These are phyloP conservation scores for Eucommia ulmoides DNA, from an alignment of 257 asterid genomes.

Conservation along the genomic window DNA sequence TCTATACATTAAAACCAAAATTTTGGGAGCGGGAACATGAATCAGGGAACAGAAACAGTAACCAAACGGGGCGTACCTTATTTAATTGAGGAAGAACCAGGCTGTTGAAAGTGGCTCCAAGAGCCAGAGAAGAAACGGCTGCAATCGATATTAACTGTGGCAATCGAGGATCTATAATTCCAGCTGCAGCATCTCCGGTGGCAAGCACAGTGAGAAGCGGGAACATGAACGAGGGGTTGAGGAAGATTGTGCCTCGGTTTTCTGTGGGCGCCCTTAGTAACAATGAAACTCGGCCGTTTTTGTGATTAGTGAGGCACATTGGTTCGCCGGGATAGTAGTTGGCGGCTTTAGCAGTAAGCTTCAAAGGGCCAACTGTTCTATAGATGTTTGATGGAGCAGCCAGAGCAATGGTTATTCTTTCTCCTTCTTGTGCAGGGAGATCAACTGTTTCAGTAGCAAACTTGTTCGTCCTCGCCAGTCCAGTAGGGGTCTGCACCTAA, in stretches of 20 bases:
- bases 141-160: conserved; percentile 68
- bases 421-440: conserved; percentile 92
- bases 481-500: conserved; percentile 88
- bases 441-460: conserved; percentile 96
- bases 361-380: conserved; percentile 69
- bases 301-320: conserved; percentile 76
- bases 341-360: conserved; percentile 67
- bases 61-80: conserved; percentile 50
- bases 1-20: too few species aligned
- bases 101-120: conserved; percentile 56
- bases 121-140: conserved; percentile 58
- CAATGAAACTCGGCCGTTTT: conserved; percentile 74
- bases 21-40: too few species aligned
- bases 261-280: conserved; percentile 71
- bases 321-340: conserved; percentile 89
- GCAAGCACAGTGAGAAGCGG: conserved; percentile 63
- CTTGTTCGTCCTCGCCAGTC: conserved; percentile 80
- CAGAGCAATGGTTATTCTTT: conserved; percentile 77
- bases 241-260: conserved; percentile 32
- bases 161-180: conserved; percentile 74
- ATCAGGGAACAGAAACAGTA: neutral
- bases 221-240: conserved; percentile 56
- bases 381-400: conserved; percentile 70
- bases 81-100: conserved; percentile 57
- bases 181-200: conserved; percentile 88